A percentile compares a stretch with the other conserved stretches of the same genome.
phyloP scores from a whole-genome alignment of 129 eudicot genomes.

The Calendula officinalis region DNA sequence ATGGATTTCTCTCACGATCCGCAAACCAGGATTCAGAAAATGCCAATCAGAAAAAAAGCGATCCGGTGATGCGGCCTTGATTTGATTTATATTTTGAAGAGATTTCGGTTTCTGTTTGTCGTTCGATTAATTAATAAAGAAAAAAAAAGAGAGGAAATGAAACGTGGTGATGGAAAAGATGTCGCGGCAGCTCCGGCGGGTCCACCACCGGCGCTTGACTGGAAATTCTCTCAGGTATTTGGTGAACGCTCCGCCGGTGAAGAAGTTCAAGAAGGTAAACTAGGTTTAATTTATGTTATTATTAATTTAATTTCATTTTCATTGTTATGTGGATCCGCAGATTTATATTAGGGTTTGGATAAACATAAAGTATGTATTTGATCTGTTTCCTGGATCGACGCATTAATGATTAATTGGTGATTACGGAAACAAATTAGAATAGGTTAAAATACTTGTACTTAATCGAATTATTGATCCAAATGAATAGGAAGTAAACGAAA shows the following conservation, averaged over 20 bases:
- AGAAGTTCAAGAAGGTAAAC: conserved; percentile 61
- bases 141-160: conserved; percentile 32
- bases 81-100: conserved; percentile 16
- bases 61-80: conserved; percentile 31
- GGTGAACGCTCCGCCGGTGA: conserved; percentile 76
- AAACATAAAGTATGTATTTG: conserved; percentile 1
- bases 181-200: conserved; percentile 58
- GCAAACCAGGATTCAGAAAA: conserved; percentile 18
- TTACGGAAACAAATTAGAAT: conserved; percentile 1
- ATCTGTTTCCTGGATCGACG: conserved; percentile 20
- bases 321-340: conserved; percentile 20
- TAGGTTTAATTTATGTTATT: conserved; percentile 16
- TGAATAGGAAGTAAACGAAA: neutral
- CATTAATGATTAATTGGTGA: conserved; percentile 16
- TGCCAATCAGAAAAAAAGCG: conserved; percentile 30
- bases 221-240: conserved; percentile 82
- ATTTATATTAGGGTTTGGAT: conserved; percentile 35
- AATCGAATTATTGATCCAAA: conserved; percentile 14
- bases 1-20: conserved; percentile 17
- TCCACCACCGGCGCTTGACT: conserved; percentile 73
- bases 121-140: conserved; percentile 2
- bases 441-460: neutral
- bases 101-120: conserved; percentile 7
- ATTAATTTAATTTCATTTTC: neutral
- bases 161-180: conserved; percentile 62